Base-by-base conservation (phyloP, 805 yeast genomes). In the Kluyveromyces wickerhamii region DNA sequence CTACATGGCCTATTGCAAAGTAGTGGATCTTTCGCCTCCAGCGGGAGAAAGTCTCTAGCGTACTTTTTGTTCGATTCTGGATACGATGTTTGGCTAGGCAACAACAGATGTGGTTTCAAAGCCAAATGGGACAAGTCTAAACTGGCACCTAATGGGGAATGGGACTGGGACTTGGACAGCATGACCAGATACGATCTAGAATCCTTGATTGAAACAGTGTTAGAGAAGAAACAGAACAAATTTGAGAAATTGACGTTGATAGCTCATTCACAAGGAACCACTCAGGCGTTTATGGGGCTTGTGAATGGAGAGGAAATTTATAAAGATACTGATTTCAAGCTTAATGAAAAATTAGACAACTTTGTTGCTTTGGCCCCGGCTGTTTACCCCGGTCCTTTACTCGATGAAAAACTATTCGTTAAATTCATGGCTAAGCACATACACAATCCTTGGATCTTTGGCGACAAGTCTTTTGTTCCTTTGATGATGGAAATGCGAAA, bases 111-210 rank as follows among this genome's bases (percentile, higher is more conserved):
- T 44, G 94, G 95, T 5, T 82, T 88, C 52, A 65, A 71, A 25
- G 83, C 94, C 0, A 62, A 67, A 34, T 95, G 88, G 61, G 57
- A 65, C 39, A 57, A 57, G 37, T 67, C 64, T 41, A 61, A 65
- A 23, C 41, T 60, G 4, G 45, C 48, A 37, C 37, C 41, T 27
- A 37, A 43, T 32, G 40, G 32, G 15, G 82, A 81, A 75, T 89
- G 98, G 98, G 77, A 82, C 45, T 89, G 98, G 98, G 89, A 84
- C 50, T 69, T 92, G 33, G 59, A 68, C n/a, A 89, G 85, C 29
- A 74, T 92, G 77, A 89, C 88, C 0, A 66, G 67, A 38, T 73
- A 65, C 48, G 98, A 89, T 54, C 57, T 92, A 27, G 82, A 94
- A 1, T 67, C 83, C 13, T 63, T 89, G 59, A 66, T 88, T 7